Evolutionary conservation across 2,329 filamentous ascomycete species (phyloP).

Genomic region (Zalaria sp.): DNA sequence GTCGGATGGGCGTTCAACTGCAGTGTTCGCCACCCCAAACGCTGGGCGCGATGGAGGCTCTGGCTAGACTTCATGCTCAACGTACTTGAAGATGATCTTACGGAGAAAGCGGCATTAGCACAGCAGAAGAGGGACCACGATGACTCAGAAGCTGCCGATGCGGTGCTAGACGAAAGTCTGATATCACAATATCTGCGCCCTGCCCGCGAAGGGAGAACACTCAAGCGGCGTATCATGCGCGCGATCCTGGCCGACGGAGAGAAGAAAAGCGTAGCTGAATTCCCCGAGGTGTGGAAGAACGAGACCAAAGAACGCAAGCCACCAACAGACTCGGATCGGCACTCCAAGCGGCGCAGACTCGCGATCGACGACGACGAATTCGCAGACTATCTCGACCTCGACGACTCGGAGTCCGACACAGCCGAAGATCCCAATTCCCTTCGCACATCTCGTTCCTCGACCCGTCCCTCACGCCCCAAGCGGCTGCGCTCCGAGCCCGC

Average conservation of each 20-base stretch:
- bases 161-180: conserved; percentile 38
- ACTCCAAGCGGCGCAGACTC: conserved; percentile 25
- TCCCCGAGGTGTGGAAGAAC: conserved; percentile 52
- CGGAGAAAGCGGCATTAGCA: conserved; percentile 33
- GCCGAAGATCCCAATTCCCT: conserved; percentile 2
- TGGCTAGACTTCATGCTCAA: conserved; percentile 75
- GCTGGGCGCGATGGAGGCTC: conserved; percentile 70
- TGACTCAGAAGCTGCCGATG: conserved; percentile 7
- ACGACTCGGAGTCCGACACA: conserved; percentile 21
- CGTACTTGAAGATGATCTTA: conserved; percentile 58
- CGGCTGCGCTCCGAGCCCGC: too few relatives aligned
- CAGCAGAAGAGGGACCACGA: conserved; percentile 7
- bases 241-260: conserved; percentile 55
- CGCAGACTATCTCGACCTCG: conserved; percentile 46
- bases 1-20: conserved; percentile 93
- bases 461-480: too few relatives aligned
- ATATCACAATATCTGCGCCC: conserved; percentile 44
- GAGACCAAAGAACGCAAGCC: conserved; percentile 40
- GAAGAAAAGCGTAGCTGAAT: conserved; percentile 37
- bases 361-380: conserved; percentile 47
- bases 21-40: conserved; percentile 52
- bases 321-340: conserved; percentile 33
- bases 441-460: background rate
- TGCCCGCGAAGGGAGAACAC: conserved; percentile 22
- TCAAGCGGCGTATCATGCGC: conserved; percentile 41